Evolutionary conservation across 345 rosid species (phyloP), one percentile per base, ranked within the genome.

Genomic region (Hibiscus syriacus): DNA sequence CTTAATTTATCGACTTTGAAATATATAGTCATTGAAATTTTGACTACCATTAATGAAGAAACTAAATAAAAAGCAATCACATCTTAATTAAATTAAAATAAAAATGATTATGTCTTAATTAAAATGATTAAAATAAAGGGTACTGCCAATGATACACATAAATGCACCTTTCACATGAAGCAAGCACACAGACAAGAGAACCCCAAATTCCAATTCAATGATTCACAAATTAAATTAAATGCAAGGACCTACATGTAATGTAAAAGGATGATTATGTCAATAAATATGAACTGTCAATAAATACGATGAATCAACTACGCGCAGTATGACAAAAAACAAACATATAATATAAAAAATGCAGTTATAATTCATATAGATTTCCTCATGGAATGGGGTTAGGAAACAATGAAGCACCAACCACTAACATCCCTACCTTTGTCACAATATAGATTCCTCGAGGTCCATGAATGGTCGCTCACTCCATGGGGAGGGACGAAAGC

Each of bases 361-460:
- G 57, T 23, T 53, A 3, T 53, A 11, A 53, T 53, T 53, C 12
- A 38, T 26, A 22, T 23, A 53, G 57, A 53, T 22, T 53, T 53
- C 57, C 29, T 53, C 57, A 53, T 53, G 57, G 57, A 23, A 53
- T 22, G 57, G 23, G 57, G 57, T 23, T 30, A 56, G 55, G 23
- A 38, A 66, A 66, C 49, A 52, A 52, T 19, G 17, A 13, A 9
- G 59, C 27, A 34, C 30, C 39, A 19, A 41, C 5, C 52, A 41
- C 17, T 5, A 39, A 1, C 22, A 26, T 14, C 32, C 34, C 22
- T 26, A 23, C 46, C 22, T 53, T 29, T 53, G 10, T 53, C 57
- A 53, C 57, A 53, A 53, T 53, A 53, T 53, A 10, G 57, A 53
- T 53, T 53, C 57, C 66, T 62, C 49, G 0, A 60, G 65, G 43